Evolutionary conservation across 257 asterid genomes (phyloP), one percentile per base, ranked within the genome.

Genomic region (Solanum boliviense): DNA sequence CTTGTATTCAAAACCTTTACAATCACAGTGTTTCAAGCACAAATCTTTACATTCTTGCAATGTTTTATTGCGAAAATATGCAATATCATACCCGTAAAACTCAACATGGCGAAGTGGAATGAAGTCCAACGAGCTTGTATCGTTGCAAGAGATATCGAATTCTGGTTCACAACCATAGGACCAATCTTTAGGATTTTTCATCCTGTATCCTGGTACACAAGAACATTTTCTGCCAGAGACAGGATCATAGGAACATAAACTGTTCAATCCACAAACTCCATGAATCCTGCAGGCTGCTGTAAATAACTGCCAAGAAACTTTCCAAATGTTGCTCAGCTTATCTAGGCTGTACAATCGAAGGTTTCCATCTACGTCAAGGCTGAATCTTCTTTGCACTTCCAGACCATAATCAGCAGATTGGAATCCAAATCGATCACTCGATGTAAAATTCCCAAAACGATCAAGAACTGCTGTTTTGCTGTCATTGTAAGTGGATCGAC

Each of bases 181-280:
- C 93, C 92, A 90, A 41, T 93, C 94, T 4, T 44, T 86, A 1
- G 21, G 3, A 65, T 93, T 87, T n/a, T 34, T 89, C 91, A 90
- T 86, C 87, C 15, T 89, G 87, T 91, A 58, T 5, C 94, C 92
- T 0, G 93, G 93, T 25, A 89, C 25, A 76, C 95, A 93, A 15
- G 90, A 68, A 79, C 95, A 93, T 79, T 71, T 89, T 35, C 89
- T 88, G 0, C 89, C 90, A 0, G 62, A 20, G 12, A 38, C 75
- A 1, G 32, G 86, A 56, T 31, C 82, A 34, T 87, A 90, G 44
- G 82, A 39, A 78, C 95, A 93, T 5, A 90, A 8, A 65, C 90
- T 48, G 44, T 91, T 93, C 25, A 68, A 83, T 12, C 94, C 95
- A 56, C 94, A 92, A 71, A 91, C 72, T 1, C 94, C 93, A 86